Evolutionary conservation across 768 basidiomycete species (phyloP), one percentile per base, ranked within the genome.

Genomic region (Dentipellis fragilis): DNA sequence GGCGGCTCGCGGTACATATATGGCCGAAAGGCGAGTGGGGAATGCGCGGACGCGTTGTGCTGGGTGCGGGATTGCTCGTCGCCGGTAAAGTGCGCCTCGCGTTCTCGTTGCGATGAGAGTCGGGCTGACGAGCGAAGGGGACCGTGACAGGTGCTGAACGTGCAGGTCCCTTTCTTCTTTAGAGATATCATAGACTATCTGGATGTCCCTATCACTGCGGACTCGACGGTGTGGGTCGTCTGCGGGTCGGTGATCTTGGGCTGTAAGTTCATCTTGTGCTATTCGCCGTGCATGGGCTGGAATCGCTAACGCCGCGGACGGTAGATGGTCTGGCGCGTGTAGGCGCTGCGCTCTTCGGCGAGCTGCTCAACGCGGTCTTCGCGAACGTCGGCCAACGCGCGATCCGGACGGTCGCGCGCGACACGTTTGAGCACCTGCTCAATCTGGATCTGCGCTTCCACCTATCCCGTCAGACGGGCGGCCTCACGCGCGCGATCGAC

Each of bases 91-190:
- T 93, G 52, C 55, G 77, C 64, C 40, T 19, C 14, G 14, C 8
- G 3, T 39, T 3, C 17, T 42, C 42, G 11, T 39, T 14, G 3
- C 3, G 3, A 29, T 23, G 7, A 10, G 17, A 23, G 29, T 38
- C 3, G 49, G 49, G 38, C 17, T 4, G 8, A 45, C 23, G 22
- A 16, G 10, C 29, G 46, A 17, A n/a, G 37, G 37, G 19, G 40
- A 51, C 2, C 23, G 49, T n/a, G 4, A 40, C 55, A 93, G 92
- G 71, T 96, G 48, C 72, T 97, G 56, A 99, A 97, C 66, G 96
- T 99, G 1, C 95, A 98, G 77, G 94, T 99, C 16, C 96, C 96
- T 0, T 80, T 91, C 61, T 73, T 97, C 58, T 99, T 99, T 80
- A 98, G 97, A 71, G 70, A 77, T 23, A 80, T 99, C 47, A 84